phyloP scores from a whole-genome alignment of 345 rosid species.

The Linum usitatissimum region DNA sequence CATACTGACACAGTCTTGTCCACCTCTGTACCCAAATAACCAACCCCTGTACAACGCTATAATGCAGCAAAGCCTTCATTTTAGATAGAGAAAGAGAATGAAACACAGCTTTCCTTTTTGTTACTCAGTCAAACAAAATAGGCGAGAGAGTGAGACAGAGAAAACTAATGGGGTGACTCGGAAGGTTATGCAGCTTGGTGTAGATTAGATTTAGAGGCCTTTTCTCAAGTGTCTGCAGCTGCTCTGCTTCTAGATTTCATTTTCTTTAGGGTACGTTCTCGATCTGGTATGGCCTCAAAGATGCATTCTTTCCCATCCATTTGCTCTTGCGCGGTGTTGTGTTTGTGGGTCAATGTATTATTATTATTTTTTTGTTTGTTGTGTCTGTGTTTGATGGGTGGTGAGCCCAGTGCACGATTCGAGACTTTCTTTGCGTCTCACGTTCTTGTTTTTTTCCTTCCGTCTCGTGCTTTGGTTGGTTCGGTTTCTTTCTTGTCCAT shows the following conservation, averaged over 20 bases:
- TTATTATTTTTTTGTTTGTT: constrained; percentile 3
- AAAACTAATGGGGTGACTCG: constrained; percentile 41
- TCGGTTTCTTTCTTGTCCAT: background rate
- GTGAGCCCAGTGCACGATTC: no score
- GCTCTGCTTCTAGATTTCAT: constrained; percentile 20
- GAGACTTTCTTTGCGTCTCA: no score
- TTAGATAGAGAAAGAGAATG: constrained; percentile 27
- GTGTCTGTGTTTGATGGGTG: background rate
- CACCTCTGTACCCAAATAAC: constrained; percentile 13
- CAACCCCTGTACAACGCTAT: constrained; percentile 8
- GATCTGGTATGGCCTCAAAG: constrained; percentile 8
- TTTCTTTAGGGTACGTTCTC: constrained; percentile 19
- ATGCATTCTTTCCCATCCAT: constrained; percentile 17
- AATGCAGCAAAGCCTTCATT: constrained; percentile 18
- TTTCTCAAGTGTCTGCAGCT: constrained; percentile 22
- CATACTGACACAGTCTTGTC: constrained; percentile 1
- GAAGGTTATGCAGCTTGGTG: constrained; percentile 32
- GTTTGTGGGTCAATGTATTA: constrained; percentile 9
- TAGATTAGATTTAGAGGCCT: constrained; percentile 7
- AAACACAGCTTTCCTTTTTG: background rate
- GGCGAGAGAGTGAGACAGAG: constrained; percentile 5
- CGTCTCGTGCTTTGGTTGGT: constrained; percentile 7
- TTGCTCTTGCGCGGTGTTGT: constrained; percentile 11
- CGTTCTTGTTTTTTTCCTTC: background rate
- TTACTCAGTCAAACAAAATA: background rate